Evolutionary conservation across 306 rosid genomes (phyloP), one percentile per base, ranked within the genome.

Genomic region (Mucuna pruriens): DNA sequence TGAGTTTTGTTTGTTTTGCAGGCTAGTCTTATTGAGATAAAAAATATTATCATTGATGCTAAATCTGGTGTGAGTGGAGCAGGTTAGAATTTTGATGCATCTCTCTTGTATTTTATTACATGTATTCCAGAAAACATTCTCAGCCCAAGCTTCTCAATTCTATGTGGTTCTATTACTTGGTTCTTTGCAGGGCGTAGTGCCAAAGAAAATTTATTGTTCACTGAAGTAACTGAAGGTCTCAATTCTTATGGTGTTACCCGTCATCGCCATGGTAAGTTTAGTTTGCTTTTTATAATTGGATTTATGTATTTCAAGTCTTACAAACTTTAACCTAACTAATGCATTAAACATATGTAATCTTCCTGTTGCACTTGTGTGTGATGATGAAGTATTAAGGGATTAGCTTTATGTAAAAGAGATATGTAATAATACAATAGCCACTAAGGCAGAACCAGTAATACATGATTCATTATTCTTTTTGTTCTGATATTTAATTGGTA

Each of bases 51-150:
- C 52, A 90, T 93, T 65, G 98, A 95, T 84, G 78, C 98, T n/a
- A 95, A 95, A 84, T 95, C 99, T 74, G 99, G 94, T 60, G 99
- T 95, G 64, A 95, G 96, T 55, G 98, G 99, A 80, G 99, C 98
- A 87, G 98, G 99, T 95, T 58, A 76, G 90, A 54, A 44, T 57
- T 33, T 86, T 84, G 57, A 82, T 75, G 70, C 42, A 58, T 52
- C 62, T 17, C 44, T 48, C 60, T 4, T 49, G 31, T 60, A 73
- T 62, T 51, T 51, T n/a, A 11, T 76, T 78, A 15, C 68, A 13
- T 51, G 57, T 62, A 26, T 55, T 58, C 44, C 0, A 11, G 51
- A 10, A 57, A 48, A 48, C 57, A 48, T 51, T 79, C 34, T 68
- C 5, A 16, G 26, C 74, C 54, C 33, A 45, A 40, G 34, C 72